phyloP scores from a whole-genome alignment of 345 rosid genomes.

The Lenwebbia sp. region DNA sequence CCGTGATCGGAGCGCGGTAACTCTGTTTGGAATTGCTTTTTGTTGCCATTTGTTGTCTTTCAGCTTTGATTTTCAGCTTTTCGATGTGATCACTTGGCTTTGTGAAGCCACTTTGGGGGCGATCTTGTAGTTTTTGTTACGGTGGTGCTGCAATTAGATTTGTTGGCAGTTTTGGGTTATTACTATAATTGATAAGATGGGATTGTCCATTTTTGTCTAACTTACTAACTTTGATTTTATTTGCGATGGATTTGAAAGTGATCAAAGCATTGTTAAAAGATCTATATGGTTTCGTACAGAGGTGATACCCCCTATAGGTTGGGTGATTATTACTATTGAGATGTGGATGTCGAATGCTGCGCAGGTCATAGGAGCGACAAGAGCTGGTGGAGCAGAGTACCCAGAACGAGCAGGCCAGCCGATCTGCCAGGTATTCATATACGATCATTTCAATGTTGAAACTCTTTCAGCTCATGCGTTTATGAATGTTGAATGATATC shows the following conservation, averaged over 20 bases:
- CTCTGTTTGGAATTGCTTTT: background rate
- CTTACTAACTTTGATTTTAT: background rate
- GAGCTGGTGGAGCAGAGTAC: conserved; percentile 46
- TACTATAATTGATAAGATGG: background rate
- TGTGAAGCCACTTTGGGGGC: background rate
- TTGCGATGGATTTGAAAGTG: background rate
- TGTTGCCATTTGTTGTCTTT: background rate
- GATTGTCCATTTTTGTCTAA: background rate
- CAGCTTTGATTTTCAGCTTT: background rate
- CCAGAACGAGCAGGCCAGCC: conserved; percentile 82
- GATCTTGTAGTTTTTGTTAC: background rate
- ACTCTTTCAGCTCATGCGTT: background rate
- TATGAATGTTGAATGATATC: background rate
- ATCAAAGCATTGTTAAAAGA: background rate
- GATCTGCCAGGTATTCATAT: conserved; percentile 60
- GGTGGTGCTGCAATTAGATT: background rate
- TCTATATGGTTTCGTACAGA: background rate
- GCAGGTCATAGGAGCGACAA: conserved; percentile 52
- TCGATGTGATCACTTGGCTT: conserved; percentile 13
- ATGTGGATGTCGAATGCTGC: background rate
- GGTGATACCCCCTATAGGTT: background rate
- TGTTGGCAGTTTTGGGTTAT: background rate
- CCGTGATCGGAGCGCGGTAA: conserved; percentile 66
- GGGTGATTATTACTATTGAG: background rate
- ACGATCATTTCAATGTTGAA: background rate